phyloP scores from a whole-genome alignment of 345 rosid species.

The Diplotaxis tenuifolia region DNA sequence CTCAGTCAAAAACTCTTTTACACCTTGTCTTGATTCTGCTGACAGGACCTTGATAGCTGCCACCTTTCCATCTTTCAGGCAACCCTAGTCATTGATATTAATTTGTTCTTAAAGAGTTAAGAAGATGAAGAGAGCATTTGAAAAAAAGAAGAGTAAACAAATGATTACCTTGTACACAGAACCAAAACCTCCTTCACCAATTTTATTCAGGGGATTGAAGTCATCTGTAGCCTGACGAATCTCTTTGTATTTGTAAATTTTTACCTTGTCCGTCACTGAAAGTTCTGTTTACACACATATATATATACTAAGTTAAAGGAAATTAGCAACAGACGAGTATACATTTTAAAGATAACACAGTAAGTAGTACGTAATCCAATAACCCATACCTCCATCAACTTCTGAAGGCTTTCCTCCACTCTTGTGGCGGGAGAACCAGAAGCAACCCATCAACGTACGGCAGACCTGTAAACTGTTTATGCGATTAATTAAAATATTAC shows the following conservation, averaged over 20 bases:
- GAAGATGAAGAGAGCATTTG: background rate
- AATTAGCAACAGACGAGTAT: background rate
- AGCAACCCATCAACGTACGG: constrained; percentile 58
- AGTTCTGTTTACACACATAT: background rate
- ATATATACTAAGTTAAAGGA: constrained; percentile 15
- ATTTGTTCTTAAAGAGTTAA: too few species aligned
- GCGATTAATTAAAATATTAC: background rate
- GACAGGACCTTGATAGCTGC: too few species aligned
- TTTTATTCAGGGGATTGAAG: constrained; percentile 58
- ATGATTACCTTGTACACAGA: constrained; percentile 53
- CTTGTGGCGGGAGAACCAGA: constrained; percentile 46
- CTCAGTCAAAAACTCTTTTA: too few species aligned
- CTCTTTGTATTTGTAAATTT: constrained; percentile 59
- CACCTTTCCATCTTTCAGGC: too few species aligned
- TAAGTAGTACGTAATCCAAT: background rate
- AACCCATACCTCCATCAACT: constrained; percentile 59
- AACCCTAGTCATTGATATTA: too few species aligned
- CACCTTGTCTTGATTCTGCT: too few species aligned
- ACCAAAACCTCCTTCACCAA: constrained; percentile 98
- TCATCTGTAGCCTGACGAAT: constrained; percentile 67
- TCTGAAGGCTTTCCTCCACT: constrained; percentile 35
- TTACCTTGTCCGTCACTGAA: constrained; percentile 48
- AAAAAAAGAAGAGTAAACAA: background rate
- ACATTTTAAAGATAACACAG: background rate
- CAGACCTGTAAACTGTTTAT: constrained; percentile 31